Evolutionary conservation across 805 yeast species (phyloP).

Genomic region (Blastobotrys parvus): DNA sequence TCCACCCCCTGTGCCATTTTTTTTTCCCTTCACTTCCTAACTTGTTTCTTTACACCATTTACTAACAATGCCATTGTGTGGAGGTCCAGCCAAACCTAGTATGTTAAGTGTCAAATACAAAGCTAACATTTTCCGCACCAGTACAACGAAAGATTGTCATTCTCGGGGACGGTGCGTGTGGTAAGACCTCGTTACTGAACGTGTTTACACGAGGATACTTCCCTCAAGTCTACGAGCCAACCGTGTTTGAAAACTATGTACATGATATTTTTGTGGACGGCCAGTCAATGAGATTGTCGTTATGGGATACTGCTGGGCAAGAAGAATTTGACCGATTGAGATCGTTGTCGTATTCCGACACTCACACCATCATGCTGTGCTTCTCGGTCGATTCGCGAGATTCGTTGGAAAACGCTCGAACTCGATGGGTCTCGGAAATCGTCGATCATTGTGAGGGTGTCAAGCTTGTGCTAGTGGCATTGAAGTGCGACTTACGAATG

Average conservation of each 20-base stretch:
- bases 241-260: conserved; percentile 94
- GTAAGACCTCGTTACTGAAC: conserved; percentile 88
- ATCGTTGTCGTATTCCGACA: conserved; percentile 86
- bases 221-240: conserved; percentile 97
- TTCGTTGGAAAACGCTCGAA: conserved; percentile 88
- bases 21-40: neutral
- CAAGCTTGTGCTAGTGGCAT: conserved; percentile 83
- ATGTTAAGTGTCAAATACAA: conserved; percentile 13
- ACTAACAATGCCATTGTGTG: conserved; percentile 33
- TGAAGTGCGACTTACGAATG: conserved; percentile 86
- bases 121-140: conserved; percentile 19
- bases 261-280: conserved; percentile 96
- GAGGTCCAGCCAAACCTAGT: conserved; percentile 34
- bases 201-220: conserved; percentile 96
- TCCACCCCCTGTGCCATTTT: neutral
- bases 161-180: conserved; percentile 97
- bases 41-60: neutral
- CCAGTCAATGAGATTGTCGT: conserved; percentile 80
- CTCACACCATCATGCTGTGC: conserved; percentile 95
- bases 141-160: conserved; percentile 90
- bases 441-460: conserved; percentile 97
- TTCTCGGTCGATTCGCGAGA: conserved; percentile 91
- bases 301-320: conserved; percentile 99
- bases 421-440: conserved; percentile 95
- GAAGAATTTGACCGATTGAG: conserved; percentile 95